phyloP scores from a whole-genome alignment of 768 basidiomycete genomes.

The Mycena rosella region DNA sequence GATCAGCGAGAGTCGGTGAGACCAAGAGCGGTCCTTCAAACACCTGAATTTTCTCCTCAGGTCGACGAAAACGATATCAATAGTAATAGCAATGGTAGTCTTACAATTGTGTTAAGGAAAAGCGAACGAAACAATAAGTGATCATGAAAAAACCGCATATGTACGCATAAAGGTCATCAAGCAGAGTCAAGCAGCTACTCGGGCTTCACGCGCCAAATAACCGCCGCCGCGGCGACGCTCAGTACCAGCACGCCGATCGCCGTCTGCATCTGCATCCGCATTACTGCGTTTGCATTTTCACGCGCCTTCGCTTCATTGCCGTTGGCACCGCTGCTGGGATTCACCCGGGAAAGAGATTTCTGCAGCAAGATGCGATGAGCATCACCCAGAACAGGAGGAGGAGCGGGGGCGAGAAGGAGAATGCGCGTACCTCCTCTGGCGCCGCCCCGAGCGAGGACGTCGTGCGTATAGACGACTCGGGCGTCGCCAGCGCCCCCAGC shows the following conservation, averaged over 20 bases:
- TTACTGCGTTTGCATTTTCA: constrained; percentile 25
- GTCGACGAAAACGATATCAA: constrained; percentile 7
- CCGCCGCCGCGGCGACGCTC: constrained; percentile 77
- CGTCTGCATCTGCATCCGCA: constrained; percentile 60
- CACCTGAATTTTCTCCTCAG: too few species aligned
- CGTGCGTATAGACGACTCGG: constrained; percentile 45
- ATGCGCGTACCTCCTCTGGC: constrained; percentile 35
- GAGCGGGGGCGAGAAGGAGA: constrained; percentile 33
- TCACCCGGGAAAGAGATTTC: constrained; percentile 27
- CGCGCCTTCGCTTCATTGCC: constrained; percentile 37
- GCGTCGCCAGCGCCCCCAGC: constrained; percentile 43
- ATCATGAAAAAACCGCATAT: background rate
- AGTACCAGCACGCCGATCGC: constrained; percentile 76
- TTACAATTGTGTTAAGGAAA: constrained; percentile 35
- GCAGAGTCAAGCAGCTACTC: constrained; percentile 15
- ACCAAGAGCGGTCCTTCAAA: too few species aligned
- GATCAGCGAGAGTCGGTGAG: too few species aligned
- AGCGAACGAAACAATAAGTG: constrained; percentile 8
- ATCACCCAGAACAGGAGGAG: constrained; percentile 30
- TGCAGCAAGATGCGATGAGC: constrained; percentile 36
- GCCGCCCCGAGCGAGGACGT: constrained; percentile 22
- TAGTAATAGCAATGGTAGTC: constrained; percentile 28
- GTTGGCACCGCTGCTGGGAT: background rate
- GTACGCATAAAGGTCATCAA: constrained; percentile 14
- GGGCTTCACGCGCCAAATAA: constrained; percentile 75